phyloP scores from a whole-genome alignment of 2,329 filamentous ascomycete species.

The Phaeosphaeriaceae sp. region DNA sequence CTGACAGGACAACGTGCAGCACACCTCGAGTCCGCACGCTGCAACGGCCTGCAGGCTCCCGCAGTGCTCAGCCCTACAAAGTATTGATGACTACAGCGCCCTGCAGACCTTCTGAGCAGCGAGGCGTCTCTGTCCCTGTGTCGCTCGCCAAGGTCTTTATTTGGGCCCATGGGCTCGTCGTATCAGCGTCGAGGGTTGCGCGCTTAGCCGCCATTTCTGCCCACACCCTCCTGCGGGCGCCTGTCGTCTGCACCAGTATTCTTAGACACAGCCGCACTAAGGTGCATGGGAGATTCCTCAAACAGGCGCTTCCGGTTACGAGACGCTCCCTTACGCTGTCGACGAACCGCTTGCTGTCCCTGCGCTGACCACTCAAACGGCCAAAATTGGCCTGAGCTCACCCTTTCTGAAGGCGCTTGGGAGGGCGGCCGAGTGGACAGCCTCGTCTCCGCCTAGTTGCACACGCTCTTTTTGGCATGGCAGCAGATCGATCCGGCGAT shows the following conservation, averaged over 20 bases:
- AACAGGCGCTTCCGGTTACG: conserved; percentile 46
- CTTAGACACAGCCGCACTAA: conserved; percentile 46
- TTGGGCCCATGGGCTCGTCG: conserved; percentile 30
- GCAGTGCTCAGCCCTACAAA: conserved; percentile 39
- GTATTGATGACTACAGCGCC: conserved; percentile 35
- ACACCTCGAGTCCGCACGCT: conserved; percentile 11
- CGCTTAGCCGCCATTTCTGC: conserved; percentile 37
- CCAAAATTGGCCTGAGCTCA: conserved; percentile 32
- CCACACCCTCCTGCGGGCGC: conserved; percentile 25
- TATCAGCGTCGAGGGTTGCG: conserved; percentile 35
- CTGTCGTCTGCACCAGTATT: conserved; percentile 35
- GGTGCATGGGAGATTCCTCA: conserved; percentile 34
- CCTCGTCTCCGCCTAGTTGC: conserved; percentile 38
- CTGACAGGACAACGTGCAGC: conserved; percentile 13
- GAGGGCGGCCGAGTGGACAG: conserved; percentile 37
- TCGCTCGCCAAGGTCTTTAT: conserved; percentile 33
- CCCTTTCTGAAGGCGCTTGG: conserved; percentile 42
- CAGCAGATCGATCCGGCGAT: conserved; percentile 45
- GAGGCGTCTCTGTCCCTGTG: conserved; percentile 21
- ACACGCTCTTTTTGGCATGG: conserved; percentile 33
- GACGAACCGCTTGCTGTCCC: conserved; percentile 31
- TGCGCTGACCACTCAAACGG: conserved; percentile 39
- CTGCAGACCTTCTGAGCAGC: conserved; percentile 14
- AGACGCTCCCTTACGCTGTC: conserved; percentile 30
- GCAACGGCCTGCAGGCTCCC: conserved; percentile 27